Evolutionary conservation across 2,329 filamentous ascomycete species (phyloP), one percentile per base, ranked within the genome.

Genomic region (Drechslerella dactyloides): DNA sequence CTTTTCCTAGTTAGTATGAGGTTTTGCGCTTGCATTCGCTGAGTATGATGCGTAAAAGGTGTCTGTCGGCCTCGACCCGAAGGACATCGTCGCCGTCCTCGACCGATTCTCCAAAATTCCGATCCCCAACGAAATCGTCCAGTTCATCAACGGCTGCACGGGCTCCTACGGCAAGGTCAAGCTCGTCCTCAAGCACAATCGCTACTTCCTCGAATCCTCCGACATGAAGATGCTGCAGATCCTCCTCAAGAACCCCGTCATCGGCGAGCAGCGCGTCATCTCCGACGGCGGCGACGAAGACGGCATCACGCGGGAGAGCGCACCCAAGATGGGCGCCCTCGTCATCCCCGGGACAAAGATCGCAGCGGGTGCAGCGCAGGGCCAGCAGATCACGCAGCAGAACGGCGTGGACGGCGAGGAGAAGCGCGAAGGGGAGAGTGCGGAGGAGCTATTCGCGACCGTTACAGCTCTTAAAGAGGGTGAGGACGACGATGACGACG

Each of bases 291-390:
- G 15, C 10, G 68, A 62, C 19, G 82, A 84, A 15, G 90, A 90
- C 60, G 86, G 85, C 30, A 88, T 96, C 59, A 91, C 89, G 8
- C 90, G 89, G 42, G 89, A 90, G 56, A 88, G 87, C 52, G 93
- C 93, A 3, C 91, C 93, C 0, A 94, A 92, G 78, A 90, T 96
- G 83, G 90, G 87, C 5, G 90, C 88, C 0, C 83, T 97, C 63
- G 91, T 96, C 46, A 99, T 99, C 78, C 91, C 93, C 0, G 94
- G 94, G 62, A 97, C 94, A 0, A 94, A 92, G 77, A 90, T 96
- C 80, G 93, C 94, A 2, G 93, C 91, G 35, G 93, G 92, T 69
- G 87, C 93, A 13, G 89, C 89, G 76, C 90, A 97, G 79, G 89
- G 89, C 5, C 66, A 73, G 63, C 55, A 63, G 5, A 60, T 73